phyloP scores from a whole-genome alignment of 1,284 basidiomycete species.

The Phlebopus sp. region DNA sequence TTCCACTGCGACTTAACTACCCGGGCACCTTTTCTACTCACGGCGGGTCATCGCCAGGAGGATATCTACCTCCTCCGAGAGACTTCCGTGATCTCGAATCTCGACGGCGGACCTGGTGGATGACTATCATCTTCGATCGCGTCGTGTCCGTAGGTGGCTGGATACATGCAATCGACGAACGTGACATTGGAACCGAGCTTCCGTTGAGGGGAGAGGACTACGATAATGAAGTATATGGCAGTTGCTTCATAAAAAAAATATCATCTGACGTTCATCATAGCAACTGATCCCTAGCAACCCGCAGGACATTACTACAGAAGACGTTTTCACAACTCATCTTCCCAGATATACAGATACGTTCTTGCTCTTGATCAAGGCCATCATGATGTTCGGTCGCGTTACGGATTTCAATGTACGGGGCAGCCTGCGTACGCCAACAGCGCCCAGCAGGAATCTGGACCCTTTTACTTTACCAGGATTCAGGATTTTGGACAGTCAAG shows the following conservation, averaged over 20 bases:
- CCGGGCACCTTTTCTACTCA: conserved; percentile 75
- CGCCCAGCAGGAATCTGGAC: conserved; percentile 63
- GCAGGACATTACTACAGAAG: conserved; percentile 59
- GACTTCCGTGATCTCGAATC: conserved; percentile 71
- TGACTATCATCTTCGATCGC: conserved; percentile 80
- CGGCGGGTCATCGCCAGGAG: conserved; percentile 62
- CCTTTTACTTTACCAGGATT: conserved; percentile 66
- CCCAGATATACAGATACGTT: conserved; percentile 77
- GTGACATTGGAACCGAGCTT: conserved; percentile 77
- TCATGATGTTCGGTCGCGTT: conserved; percentile 79
- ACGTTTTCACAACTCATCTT: conserved; percentile 66
- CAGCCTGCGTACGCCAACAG: conserved; percentile 56
- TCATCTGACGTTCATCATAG: conserved; percentile 33
- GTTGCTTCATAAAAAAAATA: conserved; percentile 3
- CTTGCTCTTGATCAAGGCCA: conserved; percentile 71
- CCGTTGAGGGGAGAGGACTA: conserved; percentile 72
- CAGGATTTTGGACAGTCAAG: conserved; percentile 62
- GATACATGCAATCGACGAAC: conserved; percentile 78
- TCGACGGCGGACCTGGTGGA: conserved; percentile 82
- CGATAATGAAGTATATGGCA: conserved; percentile 55
- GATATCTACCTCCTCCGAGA: conserved; percentile 76
- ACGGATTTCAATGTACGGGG: conserved; percentile 79
- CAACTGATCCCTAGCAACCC: conserved; percentile 62
- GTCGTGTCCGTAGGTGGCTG: conserved; percentile 86
- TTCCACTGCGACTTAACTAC: conserved; percentile 78